Conservation (phyloP, 202 grass and related monocot genomes). For the Sporobolus alterniflorus region DNA sequence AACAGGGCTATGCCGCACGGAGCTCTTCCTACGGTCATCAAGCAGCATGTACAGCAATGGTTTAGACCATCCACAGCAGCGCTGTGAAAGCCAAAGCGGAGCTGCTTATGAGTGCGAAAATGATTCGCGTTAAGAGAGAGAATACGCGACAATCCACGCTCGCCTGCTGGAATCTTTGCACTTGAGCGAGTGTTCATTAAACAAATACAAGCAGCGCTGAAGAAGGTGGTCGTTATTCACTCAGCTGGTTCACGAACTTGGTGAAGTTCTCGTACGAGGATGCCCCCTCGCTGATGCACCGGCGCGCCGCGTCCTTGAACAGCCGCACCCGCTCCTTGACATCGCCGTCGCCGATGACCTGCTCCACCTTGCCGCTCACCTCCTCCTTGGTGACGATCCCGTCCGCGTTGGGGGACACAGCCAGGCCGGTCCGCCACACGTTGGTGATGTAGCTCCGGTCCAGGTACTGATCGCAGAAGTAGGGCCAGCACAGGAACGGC, state of each 20-base stretch:
- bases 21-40: too few species aligned
- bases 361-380: constrained; percentile 43
- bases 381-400: constrained; percentile 41
- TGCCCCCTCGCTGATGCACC: constrained; percentile 34
- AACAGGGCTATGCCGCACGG: too few species aligned
- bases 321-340: constrained; percentile 45
- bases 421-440: constrained; percentile 47
- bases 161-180: background rate
- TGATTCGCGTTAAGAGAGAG: too few species aligned
- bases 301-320: constrained; percentile 40
- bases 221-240: background rate
- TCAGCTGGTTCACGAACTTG: constrained; percentile 56
- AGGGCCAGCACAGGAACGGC: constrained; percentile 66
- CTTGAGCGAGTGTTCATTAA: background rate
- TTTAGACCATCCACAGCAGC: too few species aligned
- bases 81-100: too few species aligned
- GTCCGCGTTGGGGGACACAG: constrained; percentile 21
- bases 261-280: constrained; percentile 60
- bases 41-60: too few species aligned
- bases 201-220: too few species aligned
- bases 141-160: too few species aligned
- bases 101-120: too few species aligned
- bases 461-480: constrained; percentile 62
- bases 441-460: constrained; percentile 56
- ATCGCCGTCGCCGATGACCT: constrained; percentile 48